Evolutionary conservation across 306 rosid genomes (phyloP).

Genomic region (Ochetophila trinervis): DNA sequence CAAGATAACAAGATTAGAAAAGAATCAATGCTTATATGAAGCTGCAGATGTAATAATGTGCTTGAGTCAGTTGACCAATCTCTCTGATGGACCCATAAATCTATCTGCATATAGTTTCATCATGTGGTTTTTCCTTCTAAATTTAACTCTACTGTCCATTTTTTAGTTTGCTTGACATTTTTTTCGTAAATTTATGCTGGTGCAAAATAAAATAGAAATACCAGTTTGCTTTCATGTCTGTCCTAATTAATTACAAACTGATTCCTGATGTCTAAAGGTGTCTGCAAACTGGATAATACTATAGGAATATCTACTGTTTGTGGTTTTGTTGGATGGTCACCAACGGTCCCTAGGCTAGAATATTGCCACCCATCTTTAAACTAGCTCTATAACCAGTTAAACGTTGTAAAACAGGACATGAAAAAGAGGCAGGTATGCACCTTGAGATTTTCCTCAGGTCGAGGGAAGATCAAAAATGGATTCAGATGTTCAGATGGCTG

Average conservation of each 20-base stretch:
- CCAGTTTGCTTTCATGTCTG: neutral
- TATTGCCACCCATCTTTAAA: neutral
- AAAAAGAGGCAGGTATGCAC: slow-evolving; percentile 35
- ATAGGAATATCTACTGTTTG: neutral
- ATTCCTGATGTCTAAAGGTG: neutral
- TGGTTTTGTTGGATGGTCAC: neutral
- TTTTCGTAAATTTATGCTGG: no score
- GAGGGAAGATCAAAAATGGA: slow-evolving; percentile 78
- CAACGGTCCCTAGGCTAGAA: neutral
- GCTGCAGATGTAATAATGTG: neutral
- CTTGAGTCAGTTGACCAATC: no score
- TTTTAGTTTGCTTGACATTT: no score
- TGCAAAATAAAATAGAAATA: neutral
- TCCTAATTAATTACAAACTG: neutral
- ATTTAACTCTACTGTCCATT: no score
- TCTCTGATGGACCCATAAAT: no score
- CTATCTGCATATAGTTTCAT: no score
- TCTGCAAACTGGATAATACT: neutral
- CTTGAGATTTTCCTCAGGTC: slow-evolving; percentile 80
- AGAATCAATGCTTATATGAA: neutral
- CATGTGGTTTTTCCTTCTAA: no score
- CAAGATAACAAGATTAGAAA: slow-evolving; percentile 15
- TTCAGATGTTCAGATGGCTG: slow-evolving; percentile 74
- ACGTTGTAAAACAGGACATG: neutral
- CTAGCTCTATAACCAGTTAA: no score